Percentiles rank a stretch among this genome's conserved stretches.
Evolutionary conservation across 2,329 filamentous ascomycete genomes (phyloP).

Genomic region (Malbranchea cinnamomea): DNA sequence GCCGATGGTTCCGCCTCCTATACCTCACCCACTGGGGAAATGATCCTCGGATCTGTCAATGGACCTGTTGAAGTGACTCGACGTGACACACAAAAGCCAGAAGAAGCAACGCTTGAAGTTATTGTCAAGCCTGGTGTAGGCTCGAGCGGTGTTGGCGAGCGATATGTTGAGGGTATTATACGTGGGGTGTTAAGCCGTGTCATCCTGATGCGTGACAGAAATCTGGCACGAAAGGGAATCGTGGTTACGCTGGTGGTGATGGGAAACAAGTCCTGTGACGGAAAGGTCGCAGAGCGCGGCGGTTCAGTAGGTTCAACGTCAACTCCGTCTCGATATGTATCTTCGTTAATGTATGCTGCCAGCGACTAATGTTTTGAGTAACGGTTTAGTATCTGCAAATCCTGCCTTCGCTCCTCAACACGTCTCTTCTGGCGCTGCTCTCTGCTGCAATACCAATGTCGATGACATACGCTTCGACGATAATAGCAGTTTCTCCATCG

Average conservation of each 20-base stretch:
- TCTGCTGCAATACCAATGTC: slow-evolving; percentile 71
- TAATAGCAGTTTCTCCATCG: slow-evolving; percentile 42
- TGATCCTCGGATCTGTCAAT: slow-evolving; percentile 73
- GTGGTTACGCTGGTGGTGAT: slow-evolving; percentile 29
- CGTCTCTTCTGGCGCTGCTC: slow-evolving; percentile 61
- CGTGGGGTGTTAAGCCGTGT: slow-evolving; percentile 23
- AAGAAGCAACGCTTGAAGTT: slow-evolving; percentile 82
- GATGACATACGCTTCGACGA: slow-evolving; percentile 51
- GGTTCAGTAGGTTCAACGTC: slow-evolving; percentile 20
- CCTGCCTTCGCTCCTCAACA: slow-evolving; percentile 69
- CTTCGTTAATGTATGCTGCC: not conserved
- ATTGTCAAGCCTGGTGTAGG: slow-evolving; percentile 75
- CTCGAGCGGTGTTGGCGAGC: slow-evolving; percentile 67
- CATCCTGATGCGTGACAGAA: slow-evolving; percentile 28
- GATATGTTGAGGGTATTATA: slow-evolving; percentile 56
- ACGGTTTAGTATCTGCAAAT: slow-evolving; percentile 53
- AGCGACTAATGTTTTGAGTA: not conserved
- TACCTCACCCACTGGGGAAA: slow-evolving; percentile 46
- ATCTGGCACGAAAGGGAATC: slow-evolving; percentile 27
- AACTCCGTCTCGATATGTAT: not conserved
- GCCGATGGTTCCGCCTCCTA: slow-evolving; percentile 28
- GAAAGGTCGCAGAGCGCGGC: slow-evolving; percentile 19
- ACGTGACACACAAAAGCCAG: slow-evolving; percentile 69
- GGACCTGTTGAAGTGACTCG: slow-evolving; percentile 79
- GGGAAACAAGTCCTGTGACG: slow-evolving; percentile 19